Percentiles rank a stretch among this genome's conserved stretches.
phyloP scores from a whole-genome alignment of 805 yeast genomes.

The Yarrowia divulgata region DNA sequence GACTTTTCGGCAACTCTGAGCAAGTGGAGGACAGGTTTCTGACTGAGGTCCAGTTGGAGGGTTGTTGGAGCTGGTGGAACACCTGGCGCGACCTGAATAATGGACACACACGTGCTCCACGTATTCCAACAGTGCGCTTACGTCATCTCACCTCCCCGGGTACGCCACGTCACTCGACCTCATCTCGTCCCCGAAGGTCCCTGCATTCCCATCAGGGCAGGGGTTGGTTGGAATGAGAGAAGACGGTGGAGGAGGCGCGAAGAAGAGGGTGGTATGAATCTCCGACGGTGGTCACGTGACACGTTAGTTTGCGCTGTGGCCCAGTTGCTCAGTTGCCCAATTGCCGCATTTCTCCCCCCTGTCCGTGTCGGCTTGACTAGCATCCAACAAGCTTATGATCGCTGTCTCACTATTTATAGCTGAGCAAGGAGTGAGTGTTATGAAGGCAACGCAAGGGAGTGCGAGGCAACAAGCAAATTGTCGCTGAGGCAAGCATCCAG shows the following conservation, averaged over 20 bases:
- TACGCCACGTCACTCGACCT: slow-evolving; percentile 25
- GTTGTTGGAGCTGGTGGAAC: too few species aligned
- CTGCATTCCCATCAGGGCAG: slow-evolving; percentile 39
- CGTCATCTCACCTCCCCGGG: too few species aligned
- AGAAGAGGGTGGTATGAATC: background rate
- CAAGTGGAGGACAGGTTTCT: too few species aligned
- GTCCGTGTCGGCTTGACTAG: background rate
- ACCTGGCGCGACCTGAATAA: too few species aligned
- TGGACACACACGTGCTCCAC: too few species aligned
- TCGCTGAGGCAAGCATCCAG: too few species aligned
- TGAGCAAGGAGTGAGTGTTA: background rate
- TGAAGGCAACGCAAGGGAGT: background rate
- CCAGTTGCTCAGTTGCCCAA: too few species aligned
- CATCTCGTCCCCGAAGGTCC: slow-evolving; percentile 14
- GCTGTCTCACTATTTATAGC: slow-evolving; percentile 12
- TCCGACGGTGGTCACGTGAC: slow-evolving; percentile 1
- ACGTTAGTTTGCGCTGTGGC: background rate
- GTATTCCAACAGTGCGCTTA: too few species aligned
- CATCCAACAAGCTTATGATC: background rate
- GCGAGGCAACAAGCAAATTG: background rate
- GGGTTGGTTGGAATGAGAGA: slow-evolving; percentile 25
- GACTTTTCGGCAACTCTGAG: background rate
- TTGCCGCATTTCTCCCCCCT: background rate
- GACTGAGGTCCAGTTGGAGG: too few species aligned
- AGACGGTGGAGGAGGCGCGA: too few species aligned